Conservation (phyloP, 352 stramenopile genomes). For the Phytophthora pini region DNA sequence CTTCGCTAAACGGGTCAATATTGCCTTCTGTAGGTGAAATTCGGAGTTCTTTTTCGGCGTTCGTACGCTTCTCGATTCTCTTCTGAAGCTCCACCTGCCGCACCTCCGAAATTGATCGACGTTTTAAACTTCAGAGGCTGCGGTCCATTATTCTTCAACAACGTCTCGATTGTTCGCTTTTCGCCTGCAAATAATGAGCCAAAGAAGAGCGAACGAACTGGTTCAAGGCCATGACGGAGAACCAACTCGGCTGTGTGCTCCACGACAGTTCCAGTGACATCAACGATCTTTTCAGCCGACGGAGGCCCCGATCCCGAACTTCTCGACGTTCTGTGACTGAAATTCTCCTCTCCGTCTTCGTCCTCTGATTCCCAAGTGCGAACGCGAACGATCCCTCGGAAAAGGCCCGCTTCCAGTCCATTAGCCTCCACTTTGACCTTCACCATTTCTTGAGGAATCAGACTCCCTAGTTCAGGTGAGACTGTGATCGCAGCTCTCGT, state of each 20-base stretch:
- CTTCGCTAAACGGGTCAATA: constrained; percentile 67
- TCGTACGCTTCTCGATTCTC: constrained; percentile 78
- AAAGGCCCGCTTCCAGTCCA: constrained; percentile 42
- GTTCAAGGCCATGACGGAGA: constrained; percentile 46
- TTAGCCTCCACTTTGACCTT: constrained; percentile 60
- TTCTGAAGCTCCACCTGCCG: constrained; percentile 22
- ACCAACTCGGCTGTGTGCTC: constrained; percentile 90
- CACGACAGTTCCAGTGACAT: constrained; percentile 81
- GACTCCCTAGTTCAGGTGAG: constrained; percentile 37
- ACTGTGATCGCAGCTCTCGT: constrained; percentile 29
- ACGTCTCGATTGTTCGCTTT: constrained; percentile 56
- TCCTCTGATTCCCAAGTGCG: constrained; percentile 44
- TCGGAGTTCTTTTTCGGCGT: constrained; percentile 68
- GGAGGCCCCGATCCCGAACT: neutral
- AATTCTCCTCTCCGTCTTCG: constrained; percentile 23
- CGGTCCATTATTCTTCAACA: constrained; percentile 83
- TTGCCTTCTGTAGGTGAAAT: constrained; percentile 61
- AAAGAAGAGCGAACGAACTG: constrained; percentile 67
- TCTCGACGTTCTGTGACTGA: neutral
- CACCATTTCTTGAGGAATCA: constrained; percentile 40
- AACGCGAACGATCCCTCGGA: constrained; percentile 54
- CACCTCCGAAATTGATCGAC: constrained; percentile 51
- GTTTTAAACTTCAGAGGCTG: constrained; percentile 70
- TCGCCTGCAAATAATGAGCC: constrained; percentile 78
- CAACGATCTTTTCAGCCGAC: constrained; percentile 70